Evolutionary conservation across 2,329 filamentous ascomycete species (phyloP).

Genomic region (Pseudocercospora crystallina): DNA sequence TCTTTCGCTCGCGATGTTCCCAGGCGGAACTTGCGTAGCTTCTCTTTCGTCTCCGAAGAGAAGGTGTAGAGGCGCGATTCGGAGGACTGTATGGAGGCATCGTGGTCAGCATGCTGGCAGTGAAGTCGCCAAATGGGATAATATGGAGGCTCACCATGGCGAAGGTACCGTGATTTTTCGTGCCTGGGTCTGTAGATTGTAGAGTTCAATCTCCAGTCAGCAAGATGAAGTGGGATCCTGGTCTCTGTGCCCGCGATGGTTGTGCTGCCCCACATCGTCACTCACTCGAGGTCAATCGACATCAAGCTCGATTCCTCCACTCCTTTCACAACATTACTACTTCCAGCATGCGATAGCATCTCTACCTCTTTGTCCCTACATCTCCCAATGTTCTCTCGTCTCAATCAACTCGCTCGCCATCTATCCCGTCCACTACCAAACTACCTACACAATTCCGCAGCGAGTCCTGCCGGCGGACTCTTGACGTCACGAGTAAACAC

Average conservation of each 20-base stretch:
- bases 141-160: not conserved
- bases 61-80: slow-evolving; percentile 91
- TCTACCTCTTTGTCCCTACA: slow-evolving; percentile 1
- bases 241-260: too few relatives aligned
- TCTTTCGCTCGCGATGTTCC: slow-evolving; percentile 82
- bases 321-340: not conserved
- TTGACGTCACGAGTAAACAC: slow-evolving; percentile 47
- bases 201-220: too few relatives aligned
- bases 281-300: too few relatives aligned
- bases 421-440: slow-evolving; percentile 63
- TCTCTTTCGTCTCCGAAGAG: slow-evolving; percentile 83
- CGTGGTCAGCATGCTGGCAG: slow-evolving; percentile 1
- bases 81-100: slow-evolving; percentile 54
- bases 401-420: slow-evolving; percentile 73
- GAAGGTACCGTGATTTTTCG: not conserved
- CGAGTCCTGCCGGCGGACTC: slow-evolving; percentile 38
- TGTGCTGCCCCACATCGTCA: too few relatives aligned
- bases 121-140: not conserved
- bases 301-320: too few relatives aligned
- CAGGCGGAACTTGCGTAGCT: slow-evolving; percentile 91
- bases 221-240: too few relatives aligned
- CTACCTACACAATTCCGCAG: slow-evolving; percentile 47
- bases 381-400: slow-evolving; percentile 68
- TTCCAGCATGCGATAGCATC: slow-evolving; percentile 2
- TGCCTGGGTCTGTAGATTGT: not conserved